These are phyloP conservation scores for Hippophae gyantsensis DNA, from an alignment of 306 rosid species.

Conservation along the genomic window DNA sequence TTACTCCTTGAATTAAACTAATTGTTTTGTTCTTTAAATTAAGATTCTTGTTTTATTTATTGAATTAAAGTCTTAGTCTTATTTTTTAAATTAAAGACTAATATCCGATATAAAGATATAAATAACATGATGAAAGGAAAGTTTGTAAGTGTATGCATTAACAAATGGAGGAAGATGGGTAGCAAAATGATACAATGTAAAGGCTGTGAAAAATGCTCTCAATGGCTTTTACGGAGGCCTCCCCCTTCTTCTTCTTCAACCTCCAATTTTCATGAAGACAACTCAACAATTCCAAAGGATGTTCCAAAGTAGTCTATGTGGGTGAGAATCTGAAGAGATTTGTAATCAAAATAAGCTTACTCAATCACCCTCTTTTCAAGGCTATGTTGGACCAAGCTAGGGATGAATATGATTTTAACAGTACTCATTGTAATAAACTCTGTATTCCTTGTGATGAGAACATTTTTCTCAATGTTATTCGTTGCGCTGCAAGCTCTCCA, in stretches of 20 bases:
- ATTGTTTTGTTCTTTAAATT: too few species aligned
- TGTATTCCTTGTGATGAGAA: constrained; percentile 78
- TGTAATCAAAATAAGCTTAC: constrained; percentile 55
- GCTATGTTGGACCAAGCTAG: constrained; percentile 80
- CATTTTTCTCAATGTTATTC: constrained; percentile 51
- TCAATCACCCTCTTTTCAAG: constrained; percentile 73
- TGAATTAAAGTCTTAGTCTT: too few species aligned
- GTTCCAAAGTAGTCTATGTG: constrained; percentile 87
- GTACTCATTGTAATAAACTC: constrained; percentile 39
- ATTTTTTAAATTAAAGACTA: too few species aligned
- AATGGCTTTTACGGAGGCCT: constrained; percentile 22
- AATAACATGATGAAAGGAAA: constrained; percentile 34
- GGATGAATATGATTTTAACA: constrained; percentile 63
- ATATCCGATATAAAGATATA: too few species aligned
- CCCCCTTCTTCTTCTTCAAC: constrained; percentile 5
- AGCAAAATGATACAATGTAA: constrained; percentile 34
- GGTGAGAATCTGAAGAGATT: constrained; percentile 69
- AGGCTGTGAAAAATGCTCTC: constrained; percentile 40
- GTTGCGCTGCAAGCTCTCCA: constrained; percentile 25
- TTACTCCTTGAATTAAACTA: too few species aligned
- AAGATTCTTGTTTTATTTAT: too few species aligned
- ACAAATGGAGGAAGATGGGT: constrained; percentile 71
- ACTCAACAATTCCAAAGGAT: constrained; percentile 66
- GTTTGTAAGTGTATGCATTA: constrained; percentile 41
- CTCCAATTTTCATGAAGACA: constrained; percentile 36